A percentile compares a stretch with the other conserved stretches of the same genome.
Conservation (phyloP, 495 filamentous ascomycete genomes). For the Hypomontagnella submonticulosa region DNA sequence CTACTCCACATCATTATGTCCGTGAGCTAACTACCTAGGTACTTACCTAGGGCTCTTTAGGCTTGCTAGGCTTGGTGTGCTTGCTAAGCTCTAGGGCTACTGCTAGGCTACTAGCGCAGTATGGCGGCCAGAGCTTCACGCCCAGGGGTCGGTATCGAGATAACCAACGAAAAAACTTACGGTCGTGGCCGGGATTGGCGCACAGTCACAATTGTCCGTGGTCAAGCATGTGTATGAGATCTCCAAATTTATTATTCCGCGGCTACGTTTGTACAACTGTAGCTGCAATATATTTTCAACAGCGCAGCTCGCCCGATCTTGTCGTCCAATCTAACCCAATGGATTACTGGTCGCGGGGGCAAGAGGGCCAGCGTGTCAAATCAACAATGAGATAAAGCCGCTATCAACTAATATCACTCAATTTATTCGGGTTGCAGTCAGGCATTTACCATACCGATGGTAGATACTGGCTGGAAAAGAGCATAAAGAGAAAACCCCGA, state of each 20-base stretch:
- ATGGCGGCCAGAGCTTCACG: slow-evolving; percentile 35
- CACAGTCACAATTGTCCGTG: slow-evolving; percentile 45
- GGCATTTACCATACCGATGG: slow-evolving; percentile 25
- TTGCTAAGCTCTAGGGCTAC: slow-evolving; percentile 10
- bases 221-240: slow-evolving; percentile 13
- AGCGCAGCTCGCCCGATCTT: slow-evolving; percentile 32
- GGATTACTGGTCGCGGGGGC: slow-evolving; percentile 21
- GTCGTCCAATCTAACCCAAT: slow-evolving; percentile 25
- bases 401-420: slow-evolving; percentile 25
- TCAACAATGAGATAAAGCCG: slow-evolving; percentile 29
- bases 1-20: slow-evolving; percentile 25
- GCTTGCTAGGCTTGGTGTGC: slow-evolving; percentile 11
- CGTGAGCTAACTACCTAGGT: slow-evolving; percentile 4
- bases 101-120: background rate
- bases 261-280: slow-evolving; percentile 3
- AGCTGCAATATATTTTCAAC: slow-evolving; percentile 31
- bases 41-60: slow-evolving; percentile 4
- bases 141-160: slow-evolving; percentile 35
- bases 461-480: slow-evolving; percentile 13
- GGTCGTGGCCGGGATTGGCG: slow-evolving; percentile 39
- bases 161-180: slow-evolving; percentile 25
- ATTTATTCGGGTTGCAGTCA: slow-evolving; percentile 43
- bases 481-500: slow-evolving; percentile 3
- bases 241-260: slow-evolving; percentile 4
- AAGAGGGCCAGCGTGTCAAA: slow-evolving; percentile 38